Evolutionary conservation across 148 eudicot species (phyloP).

Genomic region (Fagopyrum tataricum): DNA sequence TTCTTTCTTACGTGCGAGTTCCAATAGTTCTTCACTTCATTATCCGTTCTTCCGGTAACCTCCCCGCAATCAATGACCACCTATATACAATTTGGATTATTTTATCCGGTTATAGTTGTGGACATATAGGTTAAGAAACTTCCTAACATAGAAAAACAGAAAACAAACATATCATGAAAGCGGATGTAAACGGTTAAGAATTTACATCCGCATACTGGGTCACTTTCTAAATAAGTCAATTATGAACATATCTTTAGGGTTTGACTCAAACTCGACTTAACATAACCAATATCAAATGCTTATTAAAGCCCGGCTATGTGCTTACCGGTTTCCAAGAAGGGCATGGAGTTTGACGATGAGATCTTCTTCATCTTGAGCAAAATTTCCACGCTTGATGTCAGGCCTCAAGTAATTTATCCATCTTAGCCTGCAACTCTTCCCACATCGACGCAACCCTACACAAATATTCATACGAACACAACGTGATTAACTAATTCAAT

Average conservation of each 20-base stretch:
- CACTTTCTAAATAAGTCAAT: neutral
- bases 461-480: neutral
- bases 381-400: constrained; percentile 31
- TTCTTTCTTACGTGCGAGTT: constrained; percentile 30
- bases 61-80: constrained; percentile 50
- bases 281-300: no score
- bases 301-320: neutral
- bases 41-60: constrained; percentile 36
- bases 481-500: no score
- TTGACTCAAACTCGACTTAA: no score
- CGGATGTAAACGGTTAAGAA: no score
- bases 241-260: no score
- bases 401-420: constrained; percentile 41
- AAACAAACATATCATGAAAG: no score
- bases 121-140: no score
- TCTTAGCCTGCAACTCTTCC: constrained; percentile 34
- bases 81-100: constrained; percentile 12
- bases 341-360: constrained; percentile 50
- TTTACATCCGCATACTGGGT: no score
- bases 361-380: constrained; percentile 37
- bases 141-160: no score
- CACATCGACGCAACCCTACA: constrained; percentile 36
- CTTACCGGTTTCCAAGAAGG: constrained; percentile 39
- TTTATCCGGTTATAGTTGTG: no score
- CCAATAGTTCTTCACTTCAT: constrained; percentile 42